Base-by-base conservation (phyloP, 2,329 filamentous ascomycete species). In the Pseudogymnoascus sp. region DNA sequence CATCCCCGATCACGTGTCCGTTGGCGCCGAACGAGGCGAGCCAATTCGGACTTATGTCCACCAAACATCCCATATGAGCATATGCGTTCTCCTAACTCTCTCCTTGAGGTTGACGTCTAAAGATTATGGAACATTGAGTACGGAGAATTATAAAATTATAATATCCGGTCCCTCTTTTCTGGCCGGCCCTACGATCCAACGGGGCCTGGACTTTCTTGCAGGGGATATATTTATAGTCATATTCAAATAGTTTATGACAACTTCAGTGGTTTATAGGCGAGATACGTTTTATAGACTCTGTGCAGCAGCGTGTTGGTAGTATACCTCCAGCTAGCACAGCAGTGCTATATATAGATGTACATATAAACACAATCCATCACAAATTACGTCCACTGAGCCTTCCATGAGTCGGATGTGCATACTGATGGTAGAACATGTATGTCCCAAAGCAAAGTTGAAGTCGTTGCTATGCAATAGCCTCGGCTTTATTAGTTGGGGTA, bases 101-200 rank as follows among this genome's bases (percentile, higher is more conserved):
- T 39, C 57, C 35, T 59, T 59, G 57, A 59, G 57, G 57, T 59
- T 40, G 21, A 59, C 57, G 57, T 59, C 57, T 59, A 59, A 59
- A 59, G 57, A 59, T 59, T 31, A 40, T 59, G 57, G 57, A 29
- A 59, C 37, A 59, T 59, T 59, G 57, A 59, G 35, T 15, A 26
- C 37, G 57, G 57, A 59, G 24, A 39, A 40, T 40, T 37, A 39
- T 59, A 40, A 37, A 59, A 11, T 8, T 26, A 59, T 59, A 31
- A 11, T 31, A 37, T 59, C 57, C 57, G 33, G 13, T 39, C 57
- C 57, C 57, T 39, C 35, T 39, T 59, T 37, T 59, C 33, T 60
- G 39, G 60, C 33, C 39, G 24, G 33, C 59, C 39, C 41, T 36
- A 31, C 40, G 61, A 39, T 62, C 3, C 37, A 5, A 13, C 26